Conservation (phyloP, 2,329 filamentous ascomycete species). For the Paraphoma chrysanthemicola region DNA sequence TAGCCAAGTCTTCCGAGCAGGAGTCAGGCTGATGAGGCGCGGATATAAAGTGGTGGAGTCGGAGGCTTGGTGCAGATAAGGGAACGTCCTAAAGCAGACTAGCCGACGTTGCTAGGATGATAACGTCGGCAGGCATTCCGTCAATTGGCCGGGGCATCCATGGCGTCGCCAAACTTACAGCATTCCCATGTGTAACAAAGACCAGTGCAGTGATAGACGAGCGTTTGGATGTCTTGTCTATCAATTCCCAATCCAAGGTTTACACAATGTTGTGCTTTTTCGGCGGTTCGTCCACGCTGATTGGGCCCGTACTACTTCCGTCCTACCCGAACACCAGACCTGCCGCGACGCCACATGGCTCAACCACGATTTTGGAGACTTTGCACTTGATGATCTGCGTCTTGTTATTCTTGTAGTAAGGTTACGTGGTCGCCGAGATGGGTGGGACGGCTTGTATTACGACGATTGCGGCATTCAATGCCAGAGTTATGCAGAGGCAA, state of each 20-base stretch:
- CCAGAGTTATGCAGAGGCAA: too few relatives aligned
- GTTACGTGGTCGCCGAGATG: not conserved
- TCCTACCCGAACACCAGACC: slow-evolving; percentile 30
- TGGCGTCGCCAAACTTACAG: slow-evolving; percentile 24
- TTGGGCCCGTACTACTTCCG: slow-evolving; percentile 25
- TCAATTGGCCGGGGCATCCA: slow-evolving; percentile 15
- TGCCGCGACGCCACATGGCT: not conserved
- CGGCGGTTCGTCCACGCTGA: slow-evolving; percentile 18
- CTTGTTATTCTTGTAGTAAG: not conserved
- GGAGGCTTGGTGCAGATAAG: slow-evolving; percentile 26
- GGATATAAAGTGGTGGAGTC: slow-evolving; percentile 19
- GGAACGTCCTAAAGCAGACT: slow-evolving; percentile 12
- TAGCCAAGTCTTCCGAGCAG: slow-evolving; percentile 13
- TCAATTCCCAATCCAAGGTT: slow-evolving; percentile 17
- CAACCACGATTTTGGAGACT: slow-evolving; percentile 2
- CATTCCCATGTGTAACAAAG: slow-evolving; percentile 26
- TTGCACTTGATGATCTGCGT: not conserved
- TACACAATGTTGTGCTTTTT: slow-evolving; percentile 21
- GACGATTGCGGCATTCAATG: too few relatives aligned
- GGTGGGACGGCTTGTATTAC: too few relatives aligned
- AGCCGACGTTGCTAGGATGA: slow-evolving; percentile 17
- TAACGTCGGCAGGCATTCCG: slow-evolving; percentile 22
- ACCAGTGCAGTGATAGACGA: slow-evolving; percentile 13
- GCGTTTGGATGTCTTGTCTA: slow-evolving; percentile 12
- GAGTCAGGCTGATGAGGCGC: slow-evolving; percentile 12